Percentiles rank a stretch among this genome's conserved stretches.
These are phyloP conservation scores for Debaryomyces udenii DNA, from an alignment of 1,139 yeast genomes.

Conservation along the genomic window DNA sequence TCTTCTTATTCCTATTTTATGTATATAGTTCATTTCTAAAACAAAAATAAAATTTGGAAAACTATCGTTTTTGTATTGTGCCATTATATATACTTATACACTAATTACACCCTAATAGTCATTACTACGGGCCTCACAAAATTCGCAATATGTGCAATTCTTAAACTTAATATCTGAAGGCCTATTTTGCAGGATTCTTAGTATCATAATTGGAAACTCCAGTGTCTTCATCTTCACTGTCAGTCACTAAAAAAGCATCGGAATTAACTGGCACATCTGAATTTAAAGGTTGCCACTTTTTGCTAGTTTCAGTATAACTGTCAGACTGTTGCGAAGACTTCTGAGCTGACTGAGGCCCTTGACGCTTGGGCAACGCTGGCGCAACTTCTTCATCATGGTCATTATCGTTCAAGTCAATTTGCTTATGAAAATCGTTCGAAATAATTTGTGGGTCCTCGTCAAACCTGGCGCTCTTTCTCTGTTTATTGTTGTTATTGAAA, in stretches of 20 bases:
- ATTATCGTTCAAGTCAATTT: slow-evolving; percentile 53
- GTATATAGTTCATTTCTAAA: slow-evolving; percentile 9
- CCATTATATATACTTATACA: slow-evolving; percentile 2
- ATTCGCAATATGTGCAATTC: too few species aligned
- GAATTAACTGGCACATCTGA: slow-evolving; percentile 61
- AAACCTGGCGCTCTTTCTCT: slow-evolving; percentile 37
- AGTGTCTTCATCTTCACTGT: slow-evolving; percentile 70
- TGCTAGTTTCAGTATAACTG: slow-evolving; percentile 18
- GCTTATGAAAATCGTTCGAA: slow-evolving; percentile 56
- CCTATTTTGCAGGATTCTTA: not conserved
- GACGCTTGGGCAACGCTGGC: slow-evolving; percentile 46
- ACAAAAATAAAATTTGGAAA: slow-evolving; percentile 1
- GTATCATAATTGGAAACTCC: slow-evolving; percentile 10
- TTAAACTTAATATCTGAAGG: not conserved
- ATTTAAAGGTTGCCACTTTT: slow-evolving; percentile 66
- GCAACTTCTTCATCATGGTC: slow-evolving; percentile 38
- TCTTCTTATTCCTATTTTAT: slow-evolving; percentile 3
- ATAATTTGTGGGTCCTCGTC: slow-evolving; percentile 61
- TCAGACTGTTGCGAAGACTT: slow-evolving; percentile 9
- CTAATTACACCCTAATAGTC: slow-evolving; percentile 5
- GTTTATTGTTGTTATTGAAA: slow-evolving; percentile 28
- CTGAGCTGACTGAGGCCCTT: slow-evolving; percentile 16
- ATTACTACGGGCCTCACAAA: not conserved
- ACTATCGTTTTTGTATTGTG: not conserved
- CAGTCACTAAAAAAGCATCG: slow-evolving; percentile 78